These are phyloP conservation scores for Luzula sylvatica DNA, from an alignment of 176 grass and related monocot species.

Conservation along the genomic window DNA sequence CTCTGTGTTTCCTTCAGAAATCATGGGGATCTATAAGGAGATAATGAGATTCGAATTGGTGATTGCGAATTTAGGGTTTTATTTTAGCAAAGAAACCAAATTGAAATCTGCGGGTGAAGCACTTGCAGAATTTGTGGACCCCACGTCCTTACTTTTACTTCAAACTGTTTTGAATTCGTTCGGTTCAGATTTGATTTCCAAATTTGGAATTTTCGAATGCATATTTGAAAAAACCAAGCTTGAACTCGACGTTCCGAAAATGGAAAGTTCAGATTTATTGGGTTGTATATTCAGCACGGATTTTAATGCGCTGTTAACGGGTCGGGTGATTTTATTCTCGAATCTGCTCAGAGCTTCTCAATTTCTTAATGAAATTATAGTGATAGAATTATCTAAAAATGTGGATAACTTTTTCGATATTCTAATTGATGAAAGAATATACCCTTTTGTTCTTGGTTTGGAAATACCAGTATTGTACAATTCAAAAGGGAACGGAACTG, in stretches of 20 bases:
- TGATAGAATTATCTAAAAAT: conserved; percentile 60
- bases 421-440: conserved; percentile 50
- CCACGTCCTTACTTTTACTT: conserved; percentile 56
- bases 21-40: conserved; percentile 36
- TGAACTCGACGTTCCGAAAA: conserved; percentile 20
- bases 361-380: conserved; percentile 46
- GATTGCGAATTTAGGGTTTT: conserved; percentile 53
- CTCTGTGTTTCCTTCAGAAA: conserved; percentile 57
- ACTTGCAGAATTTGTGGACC: conserved; percentile 70
- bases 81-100: conserved; percentile 48
- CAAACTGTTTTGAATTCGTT: conserved; percentile 63
- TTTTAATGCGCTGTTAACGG: conserved; percentile 47
- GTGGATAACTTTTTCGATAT: conserved; percentile 41
- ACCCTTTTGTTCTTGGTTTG: conserved; percentile 60
- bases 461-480: conserved; percentile 46
- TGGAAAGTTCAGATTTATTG: conserved; percentile 24
- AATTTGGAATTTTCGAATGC: conserved; percentile 54
- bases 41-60: conserved; percentile 49
- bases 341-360: conserved; percentile 58
- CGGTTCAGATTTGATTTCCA: conserved; percentile 33
- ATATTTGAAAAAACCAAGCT: conserved; percentile 37
- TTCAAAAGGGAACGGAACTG: conserved; percentile 26
- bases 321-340: conserved; percentile 55
- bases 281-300: conserved; percentile 39
- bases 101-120: conserved; percentile 61